Base-by-base conservation (phyloP, 495 filamentous ascomycete species). In the Penicillium malachiteum region DNA sequence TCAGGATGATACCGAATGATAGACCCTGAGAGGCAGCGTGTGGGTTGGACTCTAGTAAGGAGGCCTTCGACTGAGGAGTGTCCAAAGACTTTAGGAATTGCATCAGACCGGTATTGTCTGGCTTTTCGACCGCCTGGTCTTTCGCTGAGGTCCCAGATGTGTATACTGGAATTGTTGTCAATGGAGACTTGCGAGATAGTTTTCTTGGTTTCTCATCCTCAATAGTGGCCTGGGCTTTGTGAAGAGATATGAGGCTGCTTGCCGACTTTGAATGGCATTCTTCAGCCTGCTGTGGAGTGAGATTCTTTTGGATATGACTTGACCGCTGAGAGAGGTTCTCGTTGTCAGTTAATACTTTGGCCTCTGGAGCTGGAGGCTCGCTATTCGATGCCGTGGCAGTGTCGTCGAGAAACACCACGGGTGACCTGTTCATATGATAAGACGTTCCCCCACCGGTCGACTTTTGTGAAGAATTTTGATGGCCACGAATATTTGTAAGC, bases 81-180 rank as follows among this genome's bases (percentile, higher is more conserved):
- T 48, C 45, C 18, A 72, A 46, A 10, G 35, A 39, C n/a, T 58
- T 46, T 7, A 68, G 30, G 39, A 68, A 68, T 18, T 58, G 18
- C 11, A 37, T n/a, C n/a, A 63, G 31, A 14, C 43, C 1, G 5
- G 56, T 17, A 18, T 32, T 10, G 26, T 49, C 26, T 42, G 48
- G n/a, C 10, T 12, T 32, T 13, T 5, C 4, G 1, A 12, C 17
- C 16, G 18, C 17, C 10, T n/a, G 12, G 8, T 0, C 3, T 13
- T 41, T 50, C 0, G 50, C 37, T n/a, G 53, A 31, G 7, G 5
- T 40, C 8, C 46, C 40, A 39, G 48, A 14, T 53, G 57, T 50
- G 51, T 67, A 72, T 6, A 69, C 56, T 3, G 69, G 68, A 16
- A 72, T 59, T 17, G 67, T 69, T 8, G 37, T 57, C 5, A 69